These are phyloP conservation scores for Citropsis articulata DNA, from an alignment of 345 rosid species.

Conservation along the genomic window DNA sequence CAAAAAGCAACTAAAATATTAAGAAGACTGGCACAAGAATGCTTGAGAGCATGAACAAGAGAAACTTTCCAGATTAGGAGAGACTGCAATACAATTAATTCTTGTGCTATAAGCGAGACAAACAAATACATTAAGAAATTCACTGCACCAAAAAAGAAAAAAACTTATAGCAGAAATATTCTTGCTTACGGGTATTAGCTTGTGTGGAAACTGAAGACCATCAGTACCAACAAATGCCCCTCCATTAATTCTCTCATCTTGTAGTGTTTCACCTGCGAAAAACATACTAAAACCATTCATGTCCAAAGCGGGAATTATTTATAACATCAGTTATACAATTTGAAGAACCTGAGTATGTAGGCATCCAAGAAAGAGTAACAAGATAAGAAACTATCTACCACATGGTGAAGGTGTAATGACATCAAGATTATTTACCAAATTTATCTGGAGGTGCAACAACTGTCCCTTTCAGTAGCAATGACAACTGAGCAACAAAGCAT, in stretches of 20 bases:
- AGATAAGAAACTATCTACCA: slow-evolving; percentile 1
- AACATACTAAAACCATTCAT: neutral
- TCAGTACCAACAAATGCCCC: slow-evolving; percentile 77
- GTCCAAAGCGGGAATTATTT: neutral
- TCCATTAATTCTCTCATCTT: slow-evolving; percentile 81
- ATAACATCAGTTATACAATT: neutral
- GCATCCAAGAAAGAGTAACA: neutral
- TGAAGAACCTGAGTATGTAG: neutral
- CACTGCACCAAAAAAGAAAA: slow-evolving; percentile 10
- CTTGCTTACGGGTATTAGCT: slow-evolving; percentile 78
- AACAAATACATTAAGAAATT: slow-evolving; percentile 12
- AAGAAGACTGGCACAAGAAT: neutral
- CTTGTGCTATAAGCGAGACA: neutral
- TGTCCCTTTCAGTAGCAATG: slow-evolving; percentile 84
- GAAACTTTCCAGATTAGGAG: neutral
- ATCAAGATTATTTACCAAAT: slow-evolving; percentile 58
- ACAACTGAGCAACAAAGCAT: slow-evolving; percentile 50
- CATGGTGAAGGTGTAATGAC: neutral
- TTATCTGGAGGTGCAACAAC: slow-evolving; percentile 98
- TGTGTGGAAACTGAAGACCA: slow-evolving; percentile 83
- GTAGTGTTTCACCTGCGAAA: slow-evolving; percentile 78
- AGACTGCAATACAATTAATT: neutral
- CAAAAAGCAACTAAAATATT: too few species aligned
- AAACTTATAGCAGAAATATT: neutral
- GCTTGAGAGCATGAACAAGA: neutral